These are phyloP conservation scores for Solanum paucissectum DNA, from an alignment of 257 asterid genomes.

Conservation along the genomic window DNA sequence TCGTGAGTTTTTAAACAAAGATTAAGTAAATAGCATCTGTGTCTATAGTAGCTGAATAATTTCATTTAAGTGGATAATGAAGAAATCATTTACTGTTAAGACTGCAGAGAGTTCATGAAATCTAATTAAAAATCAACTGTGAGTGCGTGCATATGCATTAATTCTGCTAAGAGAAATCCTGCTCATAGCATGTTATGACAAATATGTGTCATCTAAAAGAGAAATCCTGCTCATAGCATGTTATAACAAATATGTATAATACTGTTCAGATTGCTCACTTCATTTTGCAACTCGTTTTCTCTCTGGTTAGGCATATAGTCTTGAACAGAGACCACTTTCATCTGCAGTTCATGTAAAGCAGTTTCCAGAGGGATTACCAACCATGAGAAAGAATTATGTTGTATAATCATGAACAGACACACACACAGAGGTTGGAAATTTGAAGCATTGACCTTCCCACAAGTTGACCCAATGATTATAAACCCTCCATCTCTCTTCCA, in stretches of 20 bases:
- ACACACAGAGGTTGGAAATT: background rate
- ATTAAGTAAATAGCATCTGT: background rate
- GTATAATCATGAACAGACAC: background rate
- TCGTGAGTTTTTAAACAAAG: background rate
- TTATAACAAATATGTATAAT: background rate
- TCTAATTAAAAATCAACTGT: background rate
- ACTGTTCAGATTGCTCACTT: background rate
- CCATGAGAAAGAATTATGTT: background rate
- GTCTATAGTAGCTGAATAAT: background rate
- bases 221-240: background rate
- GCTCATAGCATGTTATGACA: too few species aligned
- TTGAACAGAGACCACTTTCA: background rate
- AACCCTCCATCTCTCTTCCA: background rate
- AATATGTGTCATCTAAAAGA: background rate
- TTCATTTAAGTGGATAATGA: background rate
- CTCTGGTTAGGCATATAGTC: background rate
- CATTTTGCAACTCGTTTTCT: background rate
- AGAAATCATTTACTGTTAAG: background rate
- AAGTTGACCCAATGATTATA: background rate
- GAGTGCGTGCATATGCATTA: background rate
- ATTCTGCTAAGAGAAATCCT: background rate
- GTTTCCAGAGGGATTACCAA: background rate
- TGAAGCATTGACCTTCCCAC: background rate
- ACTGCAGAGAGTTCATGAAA: background rate
- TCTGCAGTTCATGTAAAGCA: background rate